Base-by-base conservation (phyloP, 352 stramenopile genomes). In the Globisporangium nunn region DNA sequence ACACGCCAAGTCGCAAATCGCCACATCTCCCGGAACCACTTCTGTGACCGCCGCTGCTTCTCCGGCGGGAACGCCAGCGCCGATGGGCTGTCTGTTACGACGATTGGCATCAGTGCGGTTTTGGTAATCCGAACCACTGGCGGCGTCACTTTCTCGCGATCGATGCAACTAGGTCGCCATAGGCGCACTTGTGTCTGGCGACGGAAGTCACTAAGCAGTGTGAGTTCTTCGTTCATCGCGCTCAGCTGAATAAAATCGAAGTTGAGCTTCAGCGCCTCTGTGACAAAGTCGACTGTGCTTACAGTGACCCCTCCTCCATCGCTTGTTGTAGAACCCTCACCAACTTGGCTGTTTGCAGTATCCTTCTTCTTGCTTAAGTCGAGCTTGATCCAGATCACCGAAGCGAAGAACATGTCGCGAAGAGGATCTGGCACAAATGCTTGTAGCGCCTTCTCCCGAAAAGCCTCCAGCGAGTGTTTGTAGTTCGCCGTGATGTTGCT, bases 1-100 rank as follows among this genome's bases (percentile, higher is more conserved):
- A 89, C 61, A 39, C 75, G 81, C 6, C 62, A 67, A 12, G 72
- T 71, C 29, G 81, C 79, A 39, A 84, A 92, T 30, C 66, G 69
- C 81, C 81, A 92, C 75, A 89, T 87, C 17, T 54, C 69, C 6
- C 76, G 70, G n/a, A 85, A 63, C 80, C 80, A 90, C 28, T 41
- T 41, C 6, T 63, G 65, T 33, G 69, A 70, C 35, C 71, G 72
- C 37, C 61, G 60, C 8, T 78, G 70, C 28, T 75, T 81, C 12
- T 70, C 59, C 0, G 54, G 8, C n/a, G 28, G 44, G 43, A 64
- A 56, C 23, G 43, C 50, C 10, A 59, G 56, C 28, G 56, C 46
- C 10, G 64, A 51, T 10, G 55, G 39, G n/a, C 51, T 58, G 29
- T 47, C n/a, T 0, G 62, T 31, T 6, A 58, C 29, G 0, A 82